phyloP scores from a whole-genome alignment of 2,329 filamentous ascomycete genomes.

The Dactylonectria macrodidyma region DNA sequence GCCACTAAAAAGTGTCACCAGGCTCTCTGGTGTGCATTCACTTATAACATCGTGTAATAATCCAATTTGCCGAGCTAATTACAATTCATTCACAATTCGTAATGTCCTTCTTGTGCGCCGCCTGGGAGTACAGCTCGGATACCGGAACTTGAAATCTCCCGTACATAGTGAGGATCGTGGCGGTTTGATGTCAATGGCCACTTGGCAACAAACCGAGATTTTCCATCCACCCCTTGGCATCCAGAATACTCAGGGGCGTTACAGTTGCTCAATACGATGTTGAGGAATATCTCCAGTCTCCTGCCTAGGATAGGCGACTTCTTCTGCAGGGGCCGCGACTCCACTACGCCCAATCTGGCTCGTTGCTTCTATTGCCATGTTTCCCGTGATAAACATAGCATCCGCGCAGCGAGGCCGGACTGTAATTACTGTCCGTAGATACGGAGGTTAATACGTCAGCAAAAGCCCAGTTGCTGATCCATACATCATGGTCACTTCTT shows the following conservation, averaged over 20 bases:
- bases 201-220: constrained; percentile 5
- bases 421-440: neutral
- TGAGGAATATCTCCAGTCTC: neutral
- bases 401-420: neutral
- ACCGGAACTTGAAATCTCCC: constrained; percentile 29
- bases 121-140: constrained; percentile 22
- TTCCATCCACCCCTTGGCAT: constrained; percentile 6
- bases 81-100: constrained; percentile 36
- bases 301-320: constrained; percentile 13
- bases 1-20: constrained; percentile 11
- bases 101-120: constrained; percentile 38
- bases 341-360: constrained; percentile 1
- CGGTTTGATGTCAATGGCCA: constrained; percentile 6
- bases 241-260: constrained; percentile 18
- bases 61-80: constrained; percentile 45
- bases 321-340: constrained; percentile 15
- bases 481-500: constrained; percentile 15
- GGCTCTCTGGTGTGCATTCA: constrained; percentile 33
- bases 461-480: constrained; percentile 3
- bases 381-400: constrained; percentile 19
- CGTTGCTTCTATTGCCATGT: constrained; percentile 10
- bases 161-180: constrained; percentile 6
- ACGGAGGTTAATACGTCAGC: constrained; percentile 9
- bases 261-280: constrained; percentile 26
- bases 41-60: constrained; percentile 39